Evolutionary conservation across 202 grass and related monocot genomes (phyloP).

Genomic region (Dendrocalamus latiflorus): DNA sequence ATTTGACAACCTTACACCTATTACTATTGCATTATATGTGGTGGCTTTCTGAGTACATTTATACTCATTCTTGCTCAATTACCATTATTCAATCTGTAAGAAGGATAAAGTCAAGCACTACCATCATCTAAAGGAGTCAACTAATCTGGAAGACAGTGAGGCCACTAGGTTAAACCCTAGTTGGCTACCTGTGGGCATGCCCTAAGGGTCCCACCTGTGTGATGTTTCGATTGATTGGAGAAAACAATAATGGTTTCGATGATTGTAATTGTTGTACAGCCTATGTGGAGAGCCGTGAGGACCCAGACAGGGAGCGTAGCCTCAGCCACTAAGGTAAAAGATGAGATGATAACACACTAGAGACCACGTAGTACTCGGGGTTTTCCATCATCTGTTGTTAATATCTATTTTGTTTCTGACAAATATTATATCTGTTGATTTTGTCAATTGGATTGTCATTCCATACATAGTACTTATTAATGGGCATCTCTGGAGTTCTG

Average conservation of each 20-base stretch:
- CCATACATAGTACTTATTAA: background rate
- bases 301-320: conserved; percentile 54
- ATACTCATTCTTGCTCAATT: too few relatives aligned
- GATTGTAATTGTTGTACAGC: conserved; percentile 37
- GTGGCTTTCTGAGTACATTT: too few relatives aligned
- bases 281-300: conserved; percentile 78
- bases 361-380: background rate
- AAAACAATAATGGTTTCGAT: conserved; percentile 11
- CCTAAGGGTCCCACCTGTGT: too few relatives aligned
- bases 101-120: too few relatives aligned
- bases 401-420: background rate
- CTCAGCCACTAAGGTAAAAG: conserved; percentile 62
- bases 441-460: background rate
- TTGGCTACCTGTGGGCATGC: too few relatives aligned
- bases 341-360: conserved; percentile 11
- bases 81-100: too few relatives aligned
- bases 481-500: background rate
- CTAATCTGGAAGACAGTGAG: too few relatives aligned
- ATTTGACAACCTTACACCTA: too few relatives aligned
- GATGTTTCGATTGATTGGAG: background rate
- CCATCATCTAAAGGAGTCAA: too few relatives aligned
- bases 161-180: too few relatives aligned
- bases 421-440: background rate
- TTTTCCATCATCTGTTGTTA: background rate
- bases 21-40: too few relatives aligned